phyloP scores from a whole-genome alignment of 164 flowering plant species.

The Magnolia kwangsiensis region DNA sequence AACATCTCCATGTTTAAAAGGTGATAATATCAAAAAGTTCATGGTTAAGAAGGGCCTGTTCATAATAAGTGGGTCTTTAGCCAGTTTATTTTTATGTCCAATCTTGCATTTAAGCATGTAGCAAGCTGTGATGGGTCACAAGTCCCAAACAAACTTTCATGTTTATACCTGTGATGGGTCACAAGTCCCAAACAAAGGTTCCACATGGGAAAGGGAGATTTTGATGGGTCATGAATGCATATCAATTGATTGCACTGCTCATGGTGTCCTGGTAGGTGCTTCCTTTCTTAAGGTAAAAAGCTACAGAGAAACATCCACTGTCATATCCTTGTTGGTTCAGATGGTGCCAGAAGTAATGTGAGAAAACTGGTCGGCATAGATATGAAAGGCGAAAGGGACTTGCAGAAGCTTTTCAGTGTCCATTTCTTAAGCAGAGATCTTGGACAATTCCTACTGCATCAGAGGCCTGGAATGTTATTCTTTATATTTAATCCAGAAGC shows the following conservation, averaged over 20 bases:
- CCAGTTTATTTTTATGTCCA: too few relatives aligned
- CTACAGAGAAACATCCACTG: slow-evolving; percentile 50
- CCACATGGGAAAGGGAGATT: slow-evolving; percentile 39
- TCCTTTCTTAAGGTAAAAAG: slow-evolving; percentile 36
- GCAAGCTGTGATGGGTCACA: too few relatives aligned
- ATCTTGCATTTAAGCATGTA: too few relatives aligned
- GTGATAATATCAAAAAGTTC: too few relatives aligned
- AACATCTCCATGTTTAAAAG: too few relatives aligned
- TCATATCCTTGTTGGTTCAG: slow-evolving; percentile 70
- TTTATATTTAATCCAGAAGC: slow-evolving; percentile 87
- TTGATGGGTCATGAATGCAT: slow-evolving; percentile 83
- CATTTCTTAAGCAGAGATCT: slow-evolving; percentile 81
- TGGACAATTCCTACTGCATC: slow-evolving; percentile 62
- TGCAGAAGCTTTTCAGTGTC: slow-evolving; percentile 88
- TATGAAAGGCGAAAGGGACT: slow-evolving; percentile 71
- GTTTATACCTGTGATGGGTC: slow-evolving; percentile 27
- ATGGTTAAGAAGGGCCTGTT: too few relatives aligned
- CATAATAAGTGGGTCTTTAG: too few relatives aligned
- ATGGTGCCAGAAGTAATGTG: slow-evolving; percentile 91
- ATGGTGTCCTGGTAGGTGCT: slow-evolving; percentile 48
- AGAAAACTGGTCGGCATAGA: slow-evolving; percentile 64
- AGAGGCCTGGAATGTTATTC: slow-evolving; percentile 93
- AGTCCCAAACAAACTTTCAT: slow-evolving; percentile 35
- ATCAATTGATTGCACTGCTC: slow-evolving; percentile 43
- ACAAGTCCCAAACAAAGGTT: slow-evolving; percentile 15